Evolutionary conservation across 2,329 filamentous ascomycete genomes (phyloP).

Genomic region (Hypoxylon sp.): DNA sequence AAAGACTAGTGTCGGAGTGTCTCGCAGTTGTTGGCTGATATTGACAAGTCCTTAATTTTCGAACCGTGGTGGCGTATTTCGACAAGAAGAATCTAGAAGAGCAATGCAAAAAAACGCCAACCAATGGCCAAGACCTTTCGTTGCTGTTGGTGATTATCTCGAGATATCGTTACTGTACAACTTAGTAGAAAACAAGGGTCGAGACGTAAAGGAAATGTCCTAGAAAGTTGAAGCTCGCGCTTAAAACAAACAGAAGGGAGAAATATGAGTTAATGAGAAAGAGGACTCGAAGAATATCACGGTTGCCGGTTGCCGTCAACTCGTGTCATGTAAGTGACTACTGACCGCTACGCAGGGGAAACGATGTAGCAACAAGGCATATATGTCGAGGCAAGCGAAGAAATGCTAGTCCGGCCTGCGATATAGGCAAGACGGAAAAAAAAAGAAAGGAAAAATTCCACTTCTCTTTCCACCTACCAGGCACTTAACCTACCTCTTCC

Average conservation of each 20-base stretch:
- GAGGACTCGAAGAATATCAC: constrained; percentile 11
- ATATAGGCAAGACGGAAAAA: neutral
- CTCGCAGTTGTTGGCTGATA: constrained; percentile 1
- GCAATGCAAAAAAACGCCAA: neutral
- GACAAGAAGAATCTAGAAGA: neutral
- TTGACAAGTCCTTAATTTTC: constrained; percentile 7
- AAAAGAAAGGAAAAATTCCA: neutral
- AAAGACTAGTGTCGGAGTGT: constrained; percentile 4
- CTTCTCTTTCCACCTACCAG: neutral
- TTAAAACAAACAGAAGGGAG: constrained; percentile 2
- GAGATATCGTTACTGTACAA: neutral
- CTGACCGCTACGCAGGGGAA: constrained; percentile 15
- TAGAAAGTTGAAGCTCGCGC: neutral
- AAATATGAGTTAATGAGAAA: constrained; percentile 15
- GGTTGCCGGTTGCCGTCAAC: constrained; percentile 34
- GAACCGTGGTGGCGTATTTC: constrained; percentile 3
- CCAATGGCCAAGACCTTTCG: neutral
- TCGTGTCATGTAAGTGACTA: constrained; percentile 16
- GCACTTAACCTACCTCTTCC: neutral
- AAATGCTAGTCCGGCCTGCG: too few relatives aligned
- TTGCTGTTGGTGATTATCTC: constrained; percentile 3
- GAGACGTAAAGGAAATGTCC: neutral
- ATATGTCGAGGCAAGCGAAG: constrained; percentile 6
- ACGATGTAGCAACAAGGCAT: constrained; percentile 5
- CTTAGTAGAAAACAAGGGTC: neutral